These are phyloP conservation scores for Breynia disticha DNA, from an alignment of 441 rosid species.

Conservation along the genomic window DNA sequence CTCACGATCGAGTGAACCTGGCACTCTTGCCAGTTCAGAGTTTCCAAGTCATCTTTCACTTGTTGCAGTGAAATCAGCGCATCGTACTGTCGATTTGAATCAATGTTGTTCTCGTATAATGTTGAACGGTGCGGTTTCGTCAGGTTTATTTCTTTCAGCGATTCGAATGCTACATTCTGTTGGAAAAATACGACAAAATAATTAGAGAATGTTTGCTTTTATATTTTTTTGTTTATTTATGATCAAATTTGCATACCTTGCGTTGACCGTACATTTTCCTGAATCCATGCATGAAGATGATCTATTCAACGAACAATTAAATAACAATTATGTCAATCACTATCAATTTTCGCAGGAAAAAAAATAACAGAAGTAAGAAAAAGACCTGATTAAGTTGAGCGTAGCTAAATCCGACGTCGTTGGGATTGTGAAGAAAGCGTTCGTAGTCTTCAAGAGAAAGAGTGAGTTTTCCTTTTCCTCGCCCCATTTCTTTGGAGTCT, in stretches of 20 bases:
- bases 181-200: too few relatives aligned
- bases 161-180: constrained; percentile 2
- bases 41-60: constrained; percentile 11
- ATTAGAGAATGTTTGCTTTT: too few relatives aligned
- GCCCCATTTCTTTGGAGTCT: not conserved
- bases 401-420: not conserved
- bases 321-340: too few relatives aligned
- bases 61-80: constrained; percentile 6
- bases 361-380: not conserved
- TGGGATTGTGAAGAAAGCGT: constrained; percentile 4
- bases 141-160: constrained; percentile 12
- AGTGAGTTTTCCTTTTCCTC: not conserved
- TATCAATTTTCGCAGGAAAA: not conserved
- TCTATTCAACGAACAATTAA: not conserved
- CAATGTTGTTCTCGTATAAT: not conserved
- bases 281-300: constrained; percentile 18
- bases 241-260: constrained; percentile 13
- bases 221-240: too few relatives aligned
- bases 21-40: constrained; percentile 16
- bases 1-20: constrained; percentile 6
- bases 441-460: constrained; percentile 13
- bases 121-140: constrained; percentile 6
- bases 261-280: constrained; percentile 11
- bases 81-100: constrained; percentile 5
- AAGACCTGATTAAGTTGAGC: constrained; percentile 7